Base-by-base conservation (phyloP, 768 basidiomycete species). In the Amanita fuliginea region DNA sequence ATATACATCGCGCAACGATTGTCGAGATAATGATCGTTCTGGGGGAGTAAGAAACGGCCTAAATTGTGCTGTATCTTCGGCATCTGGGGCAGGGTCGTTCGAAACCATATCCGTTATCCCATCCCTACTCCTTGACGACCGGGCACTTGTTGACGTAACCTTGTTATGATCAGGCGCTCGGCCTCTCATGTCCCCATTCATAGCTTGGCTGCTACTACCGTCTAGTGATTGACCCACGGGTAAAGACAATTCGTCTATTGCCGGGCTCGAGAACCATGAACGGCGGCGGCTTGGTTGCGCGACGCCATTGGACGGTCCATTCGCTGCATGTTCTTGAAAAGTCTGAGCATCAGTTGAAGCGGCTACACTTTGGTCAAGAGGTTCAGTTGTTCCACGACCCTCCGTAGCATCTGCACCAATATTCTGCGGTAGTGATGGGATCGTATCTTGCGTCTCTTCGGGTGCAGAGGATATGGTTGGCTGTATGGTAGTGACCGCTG, bases 211-310 rank as follows among this genome's bases (percentile, higher is more conserved):
- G n/a, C 51, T 56, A 42, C 40, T 48, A 37, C 48, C 44, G 3
- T 52, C 47, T 24, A 49, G 50, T 21, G 56, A 42, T 45, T 60
- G 57, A 43, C 53, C 55, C 22, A 61, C 60, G 1, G 55, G 51
- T 18, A 61, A 37, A 2, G 56, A 50, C 18, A 58, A 34, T 22
- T 70, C 71, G 9, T 71, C 70, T 35, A 62, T 72, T 21, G 63
- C 61, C n/a, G 70, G 61, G 30, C 64, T 62, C 16, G 72, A 66
- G 54, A 83, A 81, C 81, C 80, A 83, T 14, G 75, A 79, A 9
- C 70, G 71, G 22, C 74, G 72, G n/a, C 75, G 73, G 42, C 4
- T 9, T 30, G 21, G 5, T 32, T 26, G 8, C 14, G 28, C 7
- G 9, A 18, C 3, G 3, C 18, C 24, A 49, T 10, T 37, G 18